Evolutionary conservation across 768 basidiomycete genomes (phyloP).

Genomic region (Suillus placidus): DNA sequence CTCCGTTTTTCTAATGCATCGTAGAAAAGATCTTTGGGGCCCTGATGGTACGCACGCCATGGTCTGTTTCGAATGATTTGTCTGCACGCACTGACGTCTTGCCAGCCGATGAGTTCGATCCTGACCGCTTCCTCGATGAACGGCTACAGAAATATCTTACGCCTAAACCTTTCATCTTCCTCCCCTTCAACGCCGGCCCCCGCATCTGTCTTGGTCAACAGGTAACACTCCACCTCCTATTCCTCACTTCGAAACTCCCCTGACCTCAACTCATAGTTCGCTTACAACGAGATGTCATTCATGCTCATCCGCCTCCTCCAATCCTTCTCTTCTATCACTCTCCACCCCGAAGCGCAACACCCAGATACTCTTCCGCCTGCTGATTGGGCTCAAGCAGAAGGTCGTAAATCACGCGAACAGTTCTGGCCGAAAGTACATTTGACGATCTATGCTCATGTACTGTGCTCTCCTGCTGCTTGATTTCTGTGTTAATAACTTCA

Average conservation of each 20-base stretch:
- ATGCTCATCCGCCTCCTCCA: constrained; percentile 67
- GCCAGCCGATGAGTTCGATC: constrained; percentile 67
- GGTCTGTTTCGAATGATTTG: background rate
- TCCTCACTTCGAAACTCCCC: background rate
- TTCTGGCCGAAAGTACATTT: constrained; percentile 55
- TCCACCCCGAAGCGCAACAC: constrained; percentile 50
- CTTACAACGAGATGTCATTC: constrained; percentile 64
- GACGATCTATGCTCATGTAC: constrained; percentile 55
- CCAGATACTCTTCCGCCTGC: constrained; percentile 48
- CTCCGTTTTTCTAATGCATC: constrained; percentile 67
- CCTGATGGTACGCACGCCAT: constrained; percentile 54
- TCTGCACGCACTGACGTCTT: background rate
- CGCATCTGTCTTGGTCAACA: constrained; percentile 66
- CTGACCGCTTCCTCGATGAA: constrained; percentile 70
- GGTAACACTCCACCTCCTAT: constrained; percentile 29
- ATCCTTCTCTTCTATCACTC: constrained; percentile 49
- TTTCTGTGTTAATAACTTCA: constrained; percentile 4
- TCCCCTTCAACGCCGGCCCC: constrained; percentile 62
- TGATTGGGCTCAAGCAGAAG: constrained; percentile 46
- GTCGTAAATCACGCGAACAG: constrained; percentile 53
- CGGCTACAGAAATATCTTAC: constrained; percentile 62
- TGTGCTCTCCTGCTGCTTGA: constrained; percentile 7
- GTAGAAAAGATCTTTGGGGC: constrained; percentile 69
- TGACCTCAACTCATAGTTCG: constrained; percentile 41
- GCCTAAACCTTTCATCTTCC: constrained; percentile 70